Base-by-base conservation (phyloP, 345 rosid genomes). In the Jatropha curcas region DNA sequence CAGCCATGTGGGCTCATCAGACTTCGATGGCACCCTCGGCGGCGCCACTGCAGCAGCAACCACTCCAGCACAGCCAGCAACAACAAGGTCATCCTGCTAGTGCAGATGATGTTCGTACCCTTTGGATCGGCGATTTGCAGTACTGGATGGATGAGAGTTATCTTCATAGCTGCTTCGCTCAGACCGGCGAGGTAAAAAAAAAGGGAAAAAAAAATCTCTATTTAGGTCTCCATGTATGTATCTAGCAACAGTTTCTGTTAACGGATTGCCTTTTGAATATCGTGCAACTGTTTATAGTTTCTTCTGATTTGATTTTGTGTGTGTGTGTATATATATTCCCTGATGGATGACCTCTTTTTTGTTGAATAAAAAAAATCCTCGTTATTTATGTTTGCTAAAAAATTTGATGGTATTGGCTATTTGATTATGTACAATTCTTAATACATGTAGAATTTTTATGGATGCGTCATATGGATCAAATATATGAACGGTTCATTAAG, bases 111-210 rank as follows among this genome's bases (percentile, higher is more conserved):
- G 85, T 89, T 78, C 91, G 97, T 69, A 93, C 98, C 52, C 89
- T 93, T 58, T 93, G 98, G 98, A 91, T 93, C 84, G 98, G 98
- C 0, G 96, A 93, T 71, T 86, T 93, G 78, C 94, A 89, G 89
- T 88, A 88, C 81, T 93, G 97, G 97, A 91, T 93, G 98, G 97
- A 93, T 71, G 98, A 93, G 83, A 77, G 8, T 70, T 93, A 87
- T 79, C 71, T 93, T 50, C 58, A 43, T 43, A 55, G 67, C 68
- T 88, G 92, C 67, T 91, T 93, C 67, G 82, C 91, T 61, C 85
- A 83, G 41, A 86, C 86, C 20, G 92, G 92, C 61, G 97, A 91
- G 90, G 96, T 81, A 57, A 37, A 22, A 9, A 30, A 0, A 3
- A 28, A 33, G 34, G 52, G 16, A 10, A 22, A 16, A 19, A 28